Percentiles rank a stretch among this genome's conserved stretches.
phyloP scores from a whole-genome alignment of 2,329 filamentous ascomycete genomes.

The Paecilomyces variotii region DNA sequence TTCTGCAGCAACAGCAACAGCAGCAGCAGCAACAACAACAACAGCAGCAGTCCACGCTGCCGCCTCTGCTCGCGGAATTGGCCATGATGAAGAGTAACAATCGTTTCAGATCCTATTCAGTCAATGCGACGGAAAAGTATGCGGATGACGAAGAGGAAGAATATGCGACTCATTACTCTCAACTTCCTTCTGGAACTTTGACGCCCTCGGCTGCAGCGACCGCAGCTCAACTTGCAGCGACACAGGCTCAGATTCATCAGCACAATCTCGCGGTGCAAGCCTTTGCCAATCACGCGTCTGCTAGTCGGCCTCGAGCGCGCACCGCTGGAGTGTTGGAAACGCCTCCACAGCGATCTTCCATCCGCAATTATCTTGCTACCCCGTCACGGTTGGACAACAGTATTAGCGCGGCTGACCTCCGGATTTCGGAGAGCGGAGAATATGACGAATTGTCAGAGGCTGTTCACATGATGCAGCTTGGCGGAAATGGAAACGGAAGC shows the following conservation, averaged over 20 bases:
- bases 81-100: slow-evolving; percentile 72
- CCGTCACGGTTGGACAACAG: slow-evolving; percentile 67
- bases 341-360: slow-evolving; percentile 54
- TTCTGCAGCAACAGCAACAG: slow-evolving; percentile 45
- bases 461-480: slow-evolving; percentile 69
- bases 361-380: slow-evolving; percentile 69
- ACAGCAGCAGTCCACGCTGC: slow-evolving; percentile 35
- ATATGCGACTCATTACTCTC: slow-evolving; percentile 53
- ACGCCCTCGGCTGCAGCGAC: slow-evolving; percentile 51
- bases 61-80: slow-evolving; percentile 65
- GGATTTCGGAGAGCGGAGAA: slow-evolving; percentile 65
- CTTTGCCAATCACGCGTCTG: slow-evolving; percentile 75
- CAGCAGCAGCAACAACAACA: slow-evolving; percentile 37
- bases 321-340: slow-evolving; percentile 89
- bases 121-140: slow-evolving; percentile 97
- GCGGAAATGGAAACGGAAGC: slow-evolving; percentile 32
- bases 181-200: slow-evolving; percentile 50
- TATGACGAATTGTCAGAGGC: slow-evolving; percentile 75
- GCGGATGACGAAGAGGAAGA: slow-evolving; percentile 80
- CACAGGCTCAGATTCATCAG: slow-evolving; percentile 66
- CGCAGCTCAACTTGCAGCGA: slow-evolving; percentile 51
- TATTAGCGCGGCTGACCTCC: slow-evolving; percentile 67
- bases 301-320: slow-evolving; percentile 75
- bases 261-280: slow-evolving; percentile 92
- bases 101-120: slow-evolving; percentile 92